phyloP scores from a whole-genome alignment of 2,329 filamentous ascomycete species.

The Aspergillus melleus region DNA sequence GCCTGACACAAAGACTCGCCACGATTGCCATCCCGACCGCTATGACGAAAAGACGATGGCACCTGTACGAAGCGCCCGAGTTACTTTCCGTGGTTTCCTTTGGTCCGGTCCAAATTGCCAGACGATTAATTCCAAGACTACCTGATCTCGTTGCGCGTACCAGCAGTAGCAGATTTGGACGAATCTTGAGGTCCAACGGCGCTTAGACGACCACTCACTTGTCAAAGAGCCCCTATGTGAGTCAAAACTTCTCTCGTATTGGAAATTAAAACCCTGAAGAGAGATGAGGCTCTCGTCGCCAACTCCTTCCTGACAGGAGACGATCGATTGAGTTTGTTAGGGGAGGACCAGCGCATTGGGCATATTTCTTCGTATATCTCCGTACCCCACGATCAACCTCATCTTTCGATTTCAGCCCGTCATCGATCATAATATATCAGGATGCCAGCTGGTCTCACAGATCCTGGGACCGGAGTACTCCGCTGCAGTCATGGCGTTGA shows the following conservation, averaged over 20 bases:
- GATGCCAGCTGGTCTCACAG: not conserved
- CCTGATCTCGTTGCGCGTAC: not conserved
- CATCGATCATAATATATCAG: not conserved
- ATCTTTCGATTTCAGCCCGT: not conserved
- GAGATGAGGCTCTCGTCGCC: not conserved
- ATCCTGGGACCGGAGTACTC: not conserved
- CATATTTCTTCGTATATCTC: not conserved
- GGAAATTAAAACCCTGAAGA: not conserved
- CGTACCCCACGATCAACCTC: not conserved
- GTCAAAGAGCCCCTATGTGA: no score
- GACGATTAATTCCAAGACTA: not conserved
- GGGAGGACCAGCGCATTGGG: not conserved
- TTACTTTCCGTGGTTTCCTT: not conserved
- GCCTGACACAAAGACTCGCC: not conserved
- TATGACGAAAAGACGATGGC: conserved; percentile 1
- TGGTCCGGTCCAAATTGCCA: not conserved
- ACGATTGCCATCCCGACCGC: not conserved
- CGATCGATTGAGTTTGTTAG: not conserved
- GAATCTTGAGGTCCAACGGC: not conserved
- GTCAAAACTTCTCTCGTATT: not conserved
- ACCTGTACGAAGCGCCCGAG: not conserved
- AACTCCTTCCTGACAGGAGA: not conserved
- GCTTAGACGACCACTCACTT: not conserved
- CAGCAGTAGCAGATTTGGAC: not conserved
- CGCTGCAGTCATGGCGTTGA: not conserved